phyloP scores from a whole-genome alignment of 768 basidiomycete genomes.

The Serendipita sp. region DNA sequence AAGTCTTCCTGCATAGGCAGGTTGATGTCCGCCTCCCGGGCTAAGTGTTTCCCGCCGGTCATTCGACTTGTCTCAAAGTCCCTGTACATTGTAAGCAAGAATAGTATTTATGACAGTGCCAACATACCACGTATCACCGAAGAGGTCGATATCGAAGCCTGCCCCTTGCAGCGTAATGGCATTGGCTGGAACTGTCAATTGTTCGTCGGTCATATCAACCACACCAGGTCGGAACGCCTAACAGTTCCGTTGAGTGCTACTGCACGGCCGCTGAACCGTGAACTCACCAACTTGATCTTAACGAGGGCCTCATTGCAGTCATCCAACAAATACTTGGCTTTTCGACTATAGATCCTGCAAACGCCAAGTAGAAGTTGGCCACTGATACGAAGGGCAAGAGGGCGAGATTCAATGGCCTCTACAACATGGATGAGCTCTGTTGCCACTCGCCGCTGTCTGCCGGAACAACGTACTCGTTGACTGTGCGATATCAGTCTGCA shows the following conservation, averaged over 20 bases:
- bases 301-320: constrained; percentile 94
- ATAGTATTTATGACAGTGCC: background rate
- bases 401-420: constrained; percentile 54
- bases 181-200: constrained; percentile 70
- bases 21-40: constrained; percentile 75
- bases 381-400: constrained; percentile 88
- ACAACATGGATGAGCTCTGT: constrained; percentile 6
- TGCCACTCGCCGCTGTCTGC: background rate
- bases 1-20: constrained; percentile 60
- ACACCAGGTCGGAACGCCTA: constrained; percentile 89
- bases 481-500: constrained; percentile 89
- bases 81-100: constrained; percentile 26
- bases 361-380: constrained; percentile 94
- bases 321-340: constrained; percentile 93
- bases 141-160: constrained; percentile 53
- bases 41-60: constrained; percentile 63
- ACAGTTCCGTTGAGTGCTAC: background rate
- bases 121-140: constrained; percentile 63
- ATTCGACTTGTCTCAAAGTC: constrained; percentile 58
- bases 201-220: constrained; percentile 93
- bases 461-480: constrained; percentile 57
- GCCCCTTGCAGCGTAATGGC: constrained; percentile 69
- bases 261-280: constrained; percentile 1
- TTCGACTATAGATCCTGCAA: constrained; percentile 91
- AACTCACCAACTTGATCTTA: constrained; percentile 79